Base-by-base conservation (phyloP, 2,329 filamentous ascomycete genomes). In the Calonectria hongkongensis region DNA sequence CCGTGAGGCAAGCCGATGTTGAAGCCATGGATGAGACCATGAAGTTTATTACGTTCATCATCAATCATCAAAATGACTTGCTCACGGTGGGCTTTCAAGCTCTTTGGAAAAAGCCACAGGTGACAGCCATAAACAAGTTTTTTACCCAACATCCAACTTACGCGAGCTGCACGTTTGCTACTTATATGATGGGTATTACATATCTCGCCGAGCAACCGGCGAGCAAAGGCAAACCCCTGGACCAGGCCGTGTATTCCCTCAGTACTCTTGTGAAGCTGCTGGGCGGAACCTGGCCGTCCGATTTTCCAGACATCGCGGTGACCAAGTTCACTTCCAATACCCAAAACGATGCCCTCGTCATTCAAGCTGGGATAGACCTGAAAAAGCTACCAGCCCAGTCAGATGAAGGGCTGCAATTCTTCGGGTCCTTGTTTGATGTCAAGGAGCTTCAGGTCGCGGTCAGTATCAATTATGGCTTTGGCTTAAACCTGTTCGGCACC, bases 171-270 rank as follows among this genome's bases (percentile, higher is more conserved):
- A 51, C 48, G 15, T 51, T 51, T 51, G 27, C 27, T n/a, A 51
- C 48, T 25, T 51, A 51, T 33, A 51, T 51, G 48, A 51, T 51
- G 48, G 48, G 48, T 13, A 30, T 51, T n/a, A 33, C 48, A n/a
- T 51, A 51, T 33, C 10, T 16, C 48, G 48, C 48, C 27, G 48
- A 51, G 48, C 48, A 51, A 10, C 48, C 48, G 8, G 27, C 4
- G 48, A 51, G 48, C 48, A 51, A n/a, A 51, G 48, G 27, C 48
- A 51, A 18, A 25, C 48, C 48, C 48, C 5, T 51, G 15, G 27
- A 51, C 30, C 48, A 51, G 48, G 48, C 16, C 27, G 7, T 30
- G 27, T 51, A 51, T 51, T 51, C 48, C 4, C 48, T 51, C 27
- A 51, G 48, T n/a, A 30, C 15, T 33, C 48, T 51, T 15, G 48